Evolutionary conservation across 2,329 filamentous ascomycete species (phyloP).

Genomic region (Hypoxylon sp.): DNA sequence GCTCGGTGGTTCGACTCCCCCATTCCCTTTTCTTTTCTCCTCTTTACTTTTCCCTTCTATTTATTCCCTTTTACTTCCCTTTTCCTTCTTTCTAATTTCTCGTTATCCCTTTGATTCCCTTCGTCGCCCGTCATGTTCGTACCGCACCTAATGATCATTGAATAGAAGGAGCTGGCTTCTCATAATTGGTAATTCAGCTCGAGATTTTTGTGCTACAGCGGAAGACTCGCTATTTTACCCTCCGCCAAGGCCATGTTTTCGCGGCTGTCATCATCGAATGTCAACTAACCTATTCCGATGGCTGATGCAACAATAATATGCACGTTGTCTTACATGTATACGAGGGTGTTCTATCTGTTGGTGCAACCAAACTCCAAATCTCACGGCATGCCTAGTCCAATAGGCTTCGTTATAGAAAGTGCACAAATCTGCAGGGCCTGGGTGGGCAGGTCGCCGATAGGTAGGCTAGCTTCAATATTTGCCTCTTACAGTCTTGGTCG

Average conservation of each 20-base stretch:
- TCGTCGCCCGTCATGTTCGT: background rate
- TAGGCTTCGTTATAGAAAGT: conserved; percentile 23
- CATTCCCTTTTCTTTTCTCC: background rate
- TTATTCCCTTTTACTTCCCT: background rate
- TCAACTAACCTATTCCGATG: conserved; percentile 22
- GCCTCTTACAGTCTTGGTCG: conserved; percentile 12
- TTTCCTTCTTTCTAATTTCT: background rate
- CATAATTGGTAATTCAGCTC: conserved; percentile 14
- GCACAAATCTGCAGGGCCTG: conserved; percentile 29
- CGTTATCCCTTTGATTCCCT: background rate
- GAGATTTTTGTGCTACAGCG: background rate
- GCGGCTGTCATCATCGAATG: conserved; percentile 9
- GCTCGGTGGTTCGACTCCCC: no score
- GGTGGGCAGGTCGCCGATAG: conserved; percentile 41
- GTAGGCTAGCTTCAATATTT: conserved; percentile 35
- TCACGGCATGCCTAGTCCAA: conserved; percentile 36
- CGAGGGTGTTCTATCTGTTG: conserved; percentile 21
- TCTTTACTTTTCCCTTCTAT: background rate
- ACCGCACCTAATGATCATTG: background rate
- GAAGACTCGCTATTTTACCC: background rate
- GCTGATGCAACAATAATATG: conserved; percentile 38
- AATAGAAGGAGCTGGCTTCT: background rate
- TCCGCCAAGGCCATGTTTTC: conserved; percentile 22
- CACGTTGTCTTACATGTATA: conserved; percentile 39
- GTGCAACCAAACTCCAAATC: conserved; percentile 42